phyloP scores from a whole-genome alignment of 2,329 filamentous ascomycete genomes.

The Ophiostoma piceae region DNA sequence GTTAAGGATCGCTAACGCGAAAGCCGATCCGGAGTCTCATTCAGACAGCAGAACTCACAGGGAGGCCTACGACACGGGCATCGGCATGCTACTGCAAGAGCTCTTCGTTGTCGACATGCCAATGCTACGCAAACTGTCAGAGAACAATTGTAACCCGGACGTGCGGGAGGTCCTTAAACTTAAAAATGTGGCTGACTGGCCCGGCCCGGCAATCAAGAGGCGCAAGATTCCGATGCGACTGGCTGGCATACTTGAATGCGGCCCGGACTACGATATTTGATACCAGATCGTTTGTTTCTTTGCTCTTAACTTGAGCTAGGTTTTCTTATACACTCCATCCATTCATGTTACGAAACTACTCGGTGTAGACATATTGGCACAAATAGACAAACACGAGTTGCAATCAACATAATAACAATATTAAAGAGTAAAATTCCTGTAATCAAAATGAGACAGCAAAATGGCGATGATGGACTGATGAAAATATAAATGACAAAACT shows the following conservation, averaged over 20 bases:
- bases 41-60: neutral
- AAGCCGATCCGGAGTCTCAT: neutral
- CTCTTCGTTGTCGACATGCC: neutral
- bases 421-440: neutral
- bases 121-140: neutral
- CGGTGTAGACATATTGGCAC: too few species aligned
- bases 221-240: neutral
- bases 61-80: neutral
- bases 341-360: too few species aligned
- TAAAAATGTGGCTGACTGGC: neutral
- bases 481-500: neutral
- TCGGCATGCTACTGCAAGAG: neutral
- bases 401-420: neutral
- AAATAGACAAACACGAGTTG: too few species aligned
- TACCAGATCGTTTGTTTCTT: neutral
- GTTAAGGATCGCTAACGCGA: neutral
- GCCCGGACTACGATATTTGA: neutral
- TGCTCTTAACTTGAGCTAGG: too few species aligned
- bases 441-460: neutral
- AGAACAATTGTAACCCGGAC: neutral
- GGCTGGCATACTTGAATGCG: neutral
- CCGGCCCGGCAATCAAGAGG: neutral
- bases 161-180: neutral
- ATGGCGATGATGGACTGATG: neutral
- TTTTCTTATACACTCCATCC: too few species aligned